A percentile compares a stretch with the other conserved stretches of the same genome.
Evolutionary conservation across 306 rosid species (phyloP).

Genomic region (Vicia sativa): DNA sequence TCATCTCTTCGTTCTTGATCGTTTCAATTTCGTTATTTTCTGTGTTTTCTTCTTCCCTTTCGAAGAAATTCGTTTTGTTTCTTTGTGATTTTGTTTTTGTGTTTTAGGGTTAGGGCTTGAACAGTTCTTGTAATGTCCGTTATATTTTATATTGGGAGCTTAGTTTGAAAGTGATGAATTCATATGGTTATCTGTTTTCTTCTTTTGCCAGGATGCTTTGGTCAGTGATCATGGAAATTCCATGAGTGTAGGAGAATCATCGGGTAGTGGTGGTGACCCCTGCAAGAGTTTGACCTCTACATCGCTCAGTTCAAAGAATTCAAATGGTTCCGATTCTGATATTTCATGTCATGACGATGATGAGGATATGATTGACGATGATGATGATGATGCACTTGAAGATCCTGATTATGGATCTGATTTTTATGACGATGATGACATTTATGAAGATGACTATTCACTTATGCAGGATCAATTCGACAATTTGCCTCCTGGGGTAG

Average conservation of each 20-base stretch:
- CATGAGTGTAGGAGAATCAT: constrained; percentile 46
- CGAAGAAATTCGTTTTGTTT: constrained; percentile 1
- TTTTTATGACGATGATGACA: constrained; percentile 43
- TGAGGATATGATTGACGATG: constrained; percentile 48
- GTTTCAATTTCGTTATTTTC: constrained; percentile 6
- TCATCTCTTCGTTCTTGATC: constrained; percentile 29
- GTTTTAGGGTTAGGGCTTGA: constrained; percentile 24
- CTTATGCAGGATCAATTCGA: constrained; percentile 70
- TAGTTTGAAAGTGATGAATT: constrained; percentile 9
- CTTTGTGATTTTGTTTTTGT: not conserved
- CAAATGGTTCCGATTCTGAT: constrained; percentile 50
- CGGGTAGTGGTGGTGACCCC: constrained; percentile 48
- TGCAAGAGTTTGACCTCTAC: constrained; percentile 59
- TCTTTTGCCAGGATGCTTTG: constrained; percentile 48
- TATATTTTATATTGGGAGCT: not conserved
- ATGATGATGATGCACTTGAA: constrained; percentile 46
- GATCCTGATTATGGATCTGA: constrained; percentile 45
- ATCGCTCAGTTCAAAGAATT: constrained; percentile 48
- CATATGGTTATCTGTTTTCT: not conserved
- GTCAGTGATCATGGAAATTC: constrained; percentile 41
- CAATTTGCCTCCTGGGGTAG: constrained; percentile 79
- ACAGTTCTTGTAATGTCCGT: constrained; percentile 2
- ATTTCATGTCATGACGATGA: constrained; percentile 50
- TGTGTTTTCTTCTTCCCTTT: not conserved
- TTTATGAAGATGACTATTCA: constrained; percentile 47